Evolutionary conservation across 352 stramenopile species (phyloP), one percentile per base, ranked within the genome.

Genomic region (Pythium vanterpoolii): DNA sequence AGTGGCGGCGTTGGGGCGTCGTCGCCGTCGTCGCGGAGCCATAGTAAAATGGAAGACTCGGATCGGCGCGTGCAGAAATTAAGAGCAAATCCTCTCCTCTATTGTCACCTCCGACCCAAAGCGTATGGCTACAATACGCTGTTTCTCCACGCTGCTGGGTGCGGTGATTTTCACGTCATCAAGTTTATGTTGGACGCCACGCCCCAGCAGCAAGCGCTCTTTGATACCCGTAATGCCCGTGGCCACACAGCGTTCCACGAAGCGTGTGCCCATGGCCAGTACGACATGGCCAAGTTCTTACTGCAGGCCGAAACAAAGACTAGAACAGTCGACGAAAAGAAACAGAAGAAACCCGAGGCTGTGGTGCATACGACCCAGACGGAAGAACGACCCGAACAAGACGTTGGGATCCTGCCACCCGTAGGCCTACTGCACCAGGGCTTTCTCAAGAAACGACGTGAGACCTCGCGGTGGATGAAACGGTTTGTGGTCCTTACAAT

Each of bases 391-490:
- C 47, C 68, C 0, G 52, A 71, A 16, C 55, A 74, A 18, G 51
- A 60, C 14, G 36, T 50, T 6, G n/a, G n/a, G 2, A 3, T 42
- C 18, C 34, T 42, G 23, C 33, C 58, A 0, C 27, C 50, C 1
- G 38, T 66, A 8, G 56, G 62, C 14, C 21, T 59, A 7, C 30
- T 66, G 1, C 49, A 60, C 31, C 36, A 61, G 27, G 82, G 78
- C 0, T 90, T 76, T 44, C 66, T 94, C 31, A 79, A 78, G 42
- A 94, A 94, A 42, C 73, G 82, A 9, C 84, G 84, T 6, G 84
- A 93, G 68, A 87, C 77, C 5, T 90, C 82, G 10, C 82, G 84
- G 4, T 93, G 84, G 84, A 86, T 89, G 78, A 75, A 71, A 26
- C 82, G 84, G n/a, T 93, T 77, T 39, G 80, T 92, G 0, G 77